Conservation (phyloP, 805 yeast species). For the Barnettozyma wickerhamii region DNA sequence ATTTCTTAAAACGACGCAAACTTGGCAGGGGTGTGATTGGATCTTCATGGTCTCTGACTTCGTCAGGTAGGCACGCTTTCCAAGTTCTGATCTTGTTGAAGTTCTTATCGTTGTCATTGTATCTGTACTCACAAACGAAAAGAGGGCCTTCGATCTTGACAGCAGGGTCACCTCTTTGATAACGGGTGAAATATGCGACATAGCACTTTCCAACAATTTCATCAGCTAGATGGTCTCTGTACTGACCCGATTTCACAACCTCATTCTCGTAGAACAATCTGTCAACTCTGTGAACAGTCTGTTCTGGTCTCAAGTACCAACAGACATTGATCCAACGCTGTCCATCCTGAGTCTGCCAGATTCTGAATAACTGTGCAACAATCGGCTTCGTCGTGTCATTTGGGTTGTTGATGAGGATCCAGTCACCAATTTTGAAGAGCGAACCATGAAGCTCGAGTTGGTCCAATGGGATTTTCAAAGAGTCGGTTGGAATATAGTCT, state of each 20-base stretch:
- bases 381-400: constrained; percentile 89
- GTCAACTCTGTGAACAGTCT: constrained; percentile 92
- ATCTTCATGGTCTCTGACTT: constrained; percentile 80
- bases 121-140: constrained; percentile 92
- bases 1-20: constrained; percentile 65
- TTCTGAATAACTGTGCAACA: constrained; percentile 87
- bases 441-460: constrained; percentile 67
- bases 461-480: constrained; percentile 74
- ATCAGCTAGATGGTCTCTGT: constrained; percentile 85
- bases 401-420: constrained; percentile 85
- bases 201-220: constrained; percentile 93
- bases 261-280: constrained; percentile 88
- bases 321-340: constrained; percentile 88
- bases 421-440: constrained; percentile 83
- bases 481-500: constrained; percentile 55
- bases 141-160: constrained; percentile 75
- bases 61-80: constrained; percentile 98
- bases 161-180: constrained; percentile 91
- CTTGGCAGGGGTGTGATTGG: constrained; percentile 68
- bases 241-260: constrained; percentile 95
- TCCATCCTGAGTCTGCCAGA: constrained; percentile 85
- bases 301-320: constrained; percentile 98
- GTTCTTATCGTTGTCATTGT: constrained; percentile 83
- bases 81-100: constrained; percentile 96
- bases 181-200: constrained; percentile 90